Conservation (phyloP, 805 yeast genomes). For the Cyberlindnera galapagoensis region DNA sequence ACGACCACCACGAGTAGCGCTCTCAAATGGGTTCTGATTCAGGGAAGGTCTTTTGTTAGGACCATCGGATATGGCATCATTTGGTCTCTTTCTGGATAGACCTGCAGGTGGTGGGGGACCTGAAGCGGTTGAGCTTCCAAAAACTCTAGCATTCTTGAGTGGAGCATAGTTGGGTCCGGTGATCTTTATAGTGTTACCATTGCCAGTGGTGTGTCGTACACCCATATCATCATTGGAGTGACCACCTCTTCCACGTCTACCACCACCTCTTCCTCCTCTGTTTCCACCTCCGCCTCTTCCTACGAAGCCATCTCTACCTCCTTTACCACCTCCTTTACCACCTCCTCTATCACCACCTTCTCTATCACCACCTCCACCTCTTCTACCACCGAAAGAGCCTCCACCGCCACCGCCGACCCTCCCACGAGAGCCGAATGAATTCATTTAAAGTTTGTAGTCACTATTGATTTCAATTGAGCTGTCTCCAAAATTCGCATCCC, state of each 20-base stretch:
- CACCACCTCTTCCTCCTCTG: slow-evolving; percentile 1
- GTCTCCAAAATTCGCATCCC: no score
- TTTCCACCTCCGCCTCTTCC: slow-evolving; percentile 3
- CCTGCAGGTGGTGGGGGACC: slow-evolving; percentile 2
- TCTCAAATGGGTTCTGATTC: neutral
- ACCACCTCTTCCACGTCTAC: neutral
- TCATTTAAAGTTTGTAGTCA: no score
- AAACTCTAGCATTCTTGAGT: slow-evolving; percentile 7
- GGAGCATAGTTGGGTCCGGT: slow-evolving; percentile 14
- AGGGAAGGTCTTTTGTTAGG: neutral
- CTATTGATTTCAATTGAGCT: no score
- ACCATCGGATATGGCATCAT: slow-evolving; percentile 1
- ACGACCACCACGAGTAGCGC: slow-evolving; percentile 1
- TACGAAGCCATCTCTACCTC: slow-evolving; percentile 2
- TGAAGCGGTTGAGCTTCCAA: slow-evolving; percentile 4
- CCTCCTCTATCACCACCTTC: no score
- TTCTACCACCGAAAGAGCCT: no score
- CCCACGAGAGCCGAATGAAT: no score
- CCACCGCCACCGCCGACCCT: no score
- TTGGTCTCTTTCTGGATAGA: slow-evolving; percentile 9
- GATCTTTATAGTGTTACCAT: slow-evolving; percentile 3
- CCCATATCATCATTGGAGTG: slow-evolving; percentile 1
- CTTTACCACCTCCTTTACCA: slow-evolving; percentile 4
- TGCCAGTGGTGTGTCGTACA: neutral
- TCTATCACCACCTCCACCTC: no score